Conservation (phyloP, 2,329 filamentous ascomycete species). For the Metarhizium rileyi region DNA sequence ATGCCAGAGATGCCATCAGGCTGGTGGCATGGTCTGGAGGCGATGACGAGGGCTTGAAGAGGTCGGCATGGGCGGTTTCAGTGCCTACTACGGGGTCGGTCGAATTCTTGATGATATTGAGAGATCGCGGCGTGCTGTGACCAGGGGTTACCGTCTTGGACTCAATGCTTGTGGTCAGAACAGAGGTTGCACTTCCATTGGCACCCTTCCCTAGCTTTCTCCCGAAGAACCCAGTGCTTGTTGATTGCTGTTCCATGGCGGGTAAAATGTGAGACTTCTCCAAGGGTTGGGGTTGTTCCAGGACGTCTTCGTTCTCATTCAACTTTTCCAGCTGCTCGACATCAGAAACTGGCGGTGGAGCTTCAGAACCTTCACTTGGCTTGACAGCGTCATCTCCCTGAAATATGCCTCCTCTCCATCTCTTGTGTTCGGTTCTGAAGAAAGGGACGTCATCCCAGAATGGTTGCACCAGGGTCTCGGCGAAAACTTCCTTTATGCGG, state of each 20-base stretch:
- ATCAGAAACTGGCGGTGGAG: slow-evolving; percentile 31
- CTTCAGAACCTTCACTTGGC: slow-evolving; percentile 11
- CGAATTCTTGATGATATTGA: slow-evolving; percentile 31
- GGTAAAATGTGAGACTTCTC: slow-evolving; percentile 49
- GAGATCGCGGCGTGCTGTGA: slow-evolving; percentile 22
- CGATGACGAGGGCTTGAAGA: slow-evolving; percentile 46
- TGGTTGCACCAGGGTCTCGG: slow-evolving; percentile 81
- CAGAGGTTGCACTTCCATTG: slow-evolving; percentile 21
- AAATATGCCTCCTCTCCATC: slow-evolving; percentile 79
- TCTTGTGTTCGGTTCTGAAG: slow-evolving; percentile 67
- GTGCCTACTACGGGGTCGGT: slow-evolving; percentile 58
- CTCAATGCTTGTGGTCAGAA: slow-evolving; percentile 40
- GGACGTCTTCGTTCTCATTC: slow-evolving; percentile 30
- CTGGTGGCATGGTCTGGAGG: slow-evolving; percentile 51
- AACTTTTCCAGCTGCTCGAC: slow-evolving; percentile 40
- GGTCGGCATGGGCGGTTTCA: slow-evolving; percentile 56
- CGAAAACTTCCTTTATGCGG: slow-evolving; percentile 85
- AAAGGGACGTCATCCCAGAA: slow-evolving; percentile 98
- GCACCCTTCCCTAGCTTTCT: slow-evolving; percentile 34
- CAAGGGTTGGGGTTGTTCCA: slow-evolving; percentile 32
- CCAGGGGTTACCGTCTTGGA: slow-evolving; percentile 29
- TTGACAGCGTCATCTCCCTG: slow-evolving; percentile 41
- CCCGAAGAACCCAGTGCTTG: slow-evolving; percentile 37
- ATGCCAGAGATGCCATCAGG: slow-evolving; percentile 60
- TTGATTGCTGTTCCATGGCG: slow-evolving; percentile 25